Base-by-base conservation (phyloP, 306 rosid species). In the Carpinus fangiana region DNA sequence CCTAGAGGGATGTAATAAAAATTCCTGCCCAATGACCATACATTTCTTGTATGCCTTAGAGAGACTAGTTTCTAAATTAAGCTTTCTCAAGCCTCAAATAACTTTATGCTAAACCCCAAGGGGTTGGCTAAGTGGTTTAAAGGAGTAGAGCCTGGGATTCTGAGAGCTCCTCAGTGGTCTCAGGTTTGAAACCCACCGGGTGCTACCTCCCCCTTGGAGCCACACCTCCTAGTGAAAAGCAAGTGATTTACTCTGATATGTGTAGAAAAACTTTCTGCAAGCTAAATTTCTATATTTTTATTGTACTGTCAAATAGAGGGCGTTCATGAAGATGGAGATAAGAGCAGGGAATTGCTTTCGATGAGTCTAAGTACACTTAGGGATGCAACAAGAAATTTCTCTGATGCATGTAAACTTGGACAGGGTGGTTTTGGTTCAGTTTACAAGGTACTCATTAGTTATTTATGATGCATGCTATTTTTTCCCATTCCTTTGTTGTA, bases 341-440 rank as follows among this genome's bases (percentile, higher is more conserved):
- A 26, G 52, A 13, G 34, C 45, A 26, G 9, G 76, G 78, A 72
- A 45, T 8, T 71, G 3, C 71, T 73, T 50, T n/a, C 45, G 74
- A 73, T 73, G n/a, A 56, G 60, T 64, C 17, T 80, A 67, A 73
- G 36, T 54, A n/a, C 72, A 73, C 79, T 72, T 65, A 62, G 54
- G 69, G 43, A n/a, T 64, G 83, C 80, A 73, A 78, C 80, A 70
- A 59, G 65, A 64, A 52, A 83, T 45, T 83, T 83, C 86, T 83
- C 78, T 43, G 47, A 60, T 43, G 73, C 76, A 13, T 23, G 69
- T 55, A 78, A 78, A 78, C 80, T 74, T 52, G 82, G 86, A 61
- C 70, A 78, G 59, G 86, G 86, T 9, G 80, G 83, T 61, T 83
- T 83, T 46, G 82, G 86, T 43, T 62, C 76, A 20, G 82, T 78